These are phyloP conservation scores for Schrenkiella parvula DNA, from an alignment of 345 rosid species.

Conservation along the genomic window DNA sequence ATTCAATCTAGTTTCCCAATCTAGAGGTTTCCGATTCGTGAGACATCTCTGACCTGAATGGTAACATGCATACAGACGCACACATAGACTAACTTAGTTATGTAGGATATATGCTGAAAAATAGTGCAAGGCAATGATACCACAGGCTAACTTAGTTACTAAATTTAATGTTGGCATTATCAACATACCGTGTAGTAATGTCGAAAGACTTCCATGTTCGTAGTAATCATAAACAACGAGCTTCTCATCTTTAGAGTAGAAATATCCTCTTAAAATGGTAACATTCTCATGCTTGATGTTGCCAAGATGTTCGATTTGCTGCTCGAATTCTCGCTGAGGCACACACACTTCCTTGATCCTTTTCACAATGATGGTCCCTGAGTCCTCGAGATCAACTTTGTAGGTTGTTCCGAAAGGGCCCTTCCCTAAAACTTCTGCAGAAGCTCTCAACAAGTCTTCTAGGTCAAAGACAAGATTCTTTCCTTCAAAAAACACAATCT, in stretches of 20 bases:
- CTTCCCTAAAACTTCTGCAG: constrained; percentile 96
- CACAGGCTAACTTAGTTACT: background rate
- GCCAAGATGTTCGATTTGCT: constrained; percentile 77
- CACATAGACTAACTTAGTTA: background rate
- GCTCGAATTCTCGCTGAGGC: constrained; percentile 79
- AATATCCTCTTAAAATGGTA: constrained; percentile 72
- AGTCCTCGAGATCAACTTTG: constrained; percentile 83
- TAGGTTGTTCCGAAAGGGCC: constrained; percentile 90
- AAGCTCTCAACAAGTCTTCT: constrained; percentile 88
- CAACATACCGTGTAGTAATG: constrained; percentile 67
- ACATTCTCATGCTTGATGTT: constrained; percentile 78
- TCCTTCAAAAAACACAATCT: constrained; percentile 82
- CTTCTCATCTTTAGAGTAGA: constrained; percentile 90
- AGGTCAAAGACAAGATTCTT: constrained; percentile 72
- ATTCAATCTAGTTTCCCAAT: constrained; percentile 73
- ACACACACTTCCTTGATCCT: constrained; percentile 79
- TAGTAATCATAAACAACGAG: constrained; percentile 78
- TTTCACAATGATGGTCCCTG: constrained; percentile 80
- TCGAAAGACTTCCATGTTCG: constrained; percentile 63
- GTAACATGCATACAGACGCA: background rate
- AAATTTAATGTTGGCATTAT: background rate
- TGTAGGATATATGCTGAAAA: background rate
- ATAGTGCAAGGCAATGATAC: background rate
- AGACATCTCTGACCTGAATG: constrained; percentile 57
- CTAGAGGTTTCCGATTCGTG: constrained; percentile 46